phyloP scores from a whole-genome alignment of 768 basidiomycete species.

The Lanmaoa rubissima region DNA sequence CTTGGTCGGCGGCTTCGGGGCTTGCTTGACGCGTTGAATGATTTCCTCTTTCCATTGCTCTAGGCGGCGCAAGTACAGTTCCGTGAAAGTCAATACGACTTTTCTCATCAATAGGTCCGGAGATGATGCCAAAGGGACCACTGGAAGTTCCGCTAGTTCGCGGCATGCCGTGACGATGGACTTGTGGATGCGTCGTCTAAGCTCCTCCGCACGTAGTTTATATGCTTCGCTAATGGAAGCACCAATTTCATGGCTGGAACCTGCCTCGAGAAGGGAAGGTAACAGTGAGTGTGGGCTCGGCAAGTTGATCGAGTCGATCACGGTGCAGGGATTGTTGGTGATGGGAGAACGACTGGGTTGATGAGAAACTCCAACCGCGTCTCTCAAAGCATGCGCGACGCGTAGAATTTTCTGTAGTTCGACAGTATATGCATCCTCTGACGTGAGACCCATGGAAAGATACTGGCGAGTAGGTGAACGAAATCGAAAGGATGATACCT shows the following conservation, averaged over 20 bases:
- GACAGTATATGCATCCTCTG: neutral
- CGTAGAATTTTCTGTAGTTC: neutral
- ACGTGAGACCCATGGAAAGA: neutral
- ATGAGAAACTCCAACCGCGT: neutral
- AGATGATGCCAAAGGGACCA: fast-evolving
- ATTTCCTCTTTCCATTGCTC: conserved; percentile 3
- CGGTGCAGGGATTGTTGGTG: neutral
- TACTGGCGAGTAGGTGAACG: neutral
- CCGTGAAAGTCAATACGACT: neutral
- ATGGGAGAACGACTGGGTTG: neutral
- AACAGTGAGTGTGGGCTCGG: neutral
- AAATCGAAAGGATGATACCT: neutral
- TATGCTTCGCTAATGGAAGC: neutral
- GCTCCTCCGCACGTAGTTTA: neutral
- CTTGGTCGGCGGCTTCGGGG: fast-evolving
- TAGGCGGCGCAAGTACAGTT: neutral
- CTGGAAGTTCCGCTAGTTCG: neutral
- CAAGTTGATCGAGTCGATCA: neutral
- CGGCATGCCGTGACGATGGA: neutral
- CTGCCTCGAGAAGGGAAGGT: neutral
- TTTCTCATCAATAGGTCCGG: neutral
- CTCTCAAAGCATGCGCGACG: neutral
- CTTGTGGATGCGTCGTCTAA: neutral
- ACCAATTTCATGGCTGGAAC: neutral
- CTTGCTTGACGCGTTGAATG: neutral